Percentiles rank a stretch among this genome's conserved stretches.
These are phyloP conservation scores for Cornus florida DNA, from an alignment of 148 eudicot genomes.

Conservation along the genomic window DNA sequence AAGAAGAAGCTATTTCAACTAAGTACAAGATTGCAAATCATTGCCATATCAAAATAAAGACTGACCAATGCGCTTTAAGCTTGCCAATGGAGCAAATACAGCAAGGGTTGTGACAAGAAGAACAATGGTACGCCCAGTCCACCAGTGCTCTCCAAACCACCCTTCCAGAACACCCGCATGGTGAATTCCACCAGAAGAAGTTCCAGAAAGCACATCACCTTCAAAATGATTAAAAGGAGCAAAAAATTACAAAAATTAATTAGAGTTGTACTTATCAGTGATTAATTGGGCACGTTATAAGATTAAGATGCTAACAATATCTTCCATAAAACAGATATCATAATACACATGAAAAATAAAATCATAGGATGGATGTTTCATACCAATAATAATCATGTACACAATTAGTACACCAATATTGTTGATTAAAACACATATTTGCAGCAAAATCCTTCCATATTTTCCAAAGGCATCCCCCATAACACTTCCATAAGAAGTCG, in stretches of 20 bases:
- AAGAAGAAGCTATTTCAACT: background rate
- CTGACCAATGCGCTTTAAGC: slow-evolving; percentile 77
- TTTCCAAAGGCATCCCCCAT: slow-evolving; percentile 82
- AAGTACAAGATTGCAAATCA: background rate
- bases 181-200: slow-evolving; percentile 57
- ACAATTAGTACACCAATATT: slow-evolving; percentile 72
- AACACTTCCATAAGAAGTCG: slow-evolving; percentile 63
- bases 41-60: slow-evolving; percentile 3
- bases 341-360: slow-evolving; percentile 2
- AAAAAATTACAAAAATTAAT: background rate
- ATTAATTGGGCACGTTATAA: background rate
- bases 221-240: background rate
- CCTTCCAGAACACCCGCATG: slow-evolving; percentile 68
- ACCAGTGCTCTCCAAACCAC: slow-evolving; percentile 66
- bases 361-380: background rate
- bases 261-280: background rate
- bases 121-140: slow-evolving; percentile 58
- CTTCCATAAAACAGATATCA: background rate
- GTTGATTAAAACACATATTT: slow-evolving; percentile 63
- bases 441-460: slow-evolving; percentile 52
- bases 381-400: slow-evolving; percentile 89
- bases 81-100: slow-evolving; percentile 63
- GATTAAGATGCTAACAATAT: background rate
- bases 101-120: slow-evolving; percentile 50
- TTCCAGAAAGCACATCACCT: slow-evolving; percentile 81